Evolutionary conservation across 108 stramenopile genomes (phyloP).

Genomic region (Nannochloropsis granulata): DNA sequence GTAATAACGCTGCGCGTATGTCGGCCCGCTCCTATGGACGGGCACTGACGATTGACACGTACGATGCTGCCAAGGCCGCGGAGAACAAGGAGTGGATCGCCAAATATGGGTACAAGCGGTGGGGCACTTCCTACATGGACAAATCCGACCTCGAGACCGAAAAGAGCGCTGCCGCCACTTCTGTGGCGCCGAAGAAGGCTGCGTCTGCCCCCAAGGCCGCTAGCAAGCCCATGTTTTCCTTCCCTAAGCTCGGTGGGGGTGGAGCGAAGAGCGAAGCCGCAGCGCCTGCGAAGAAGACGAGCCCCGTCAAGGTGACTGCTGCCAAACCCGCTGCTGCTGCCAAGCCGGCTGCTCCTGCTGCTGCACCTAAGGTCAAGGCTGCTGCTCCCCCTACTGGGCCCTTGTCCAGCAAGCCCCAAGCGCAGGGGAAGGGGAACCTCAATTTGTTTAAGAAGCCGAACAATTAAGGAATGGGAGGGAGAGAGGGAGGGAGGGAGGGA

Average conservation of each 20-base stretch:
- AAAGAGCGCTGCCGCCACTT: background rate
- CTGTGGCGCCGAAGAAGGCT: background rate
- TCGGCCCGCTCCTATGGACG: background rate
- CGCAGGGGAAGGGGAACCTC: background rate
- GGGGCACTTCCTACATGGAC: slow-evolving; percentile 27
- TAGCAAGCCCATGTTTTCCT: background rate
- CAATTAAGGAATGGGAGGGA: background rate
- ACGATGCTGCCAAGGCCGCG: background rate
- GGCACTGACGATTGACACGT: background rate
- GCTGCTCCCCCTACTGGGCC: background rate
- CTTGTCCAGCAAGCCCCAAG: background rate
- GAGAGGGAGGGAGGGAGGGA: background rate
- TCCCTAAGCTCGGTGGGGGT: background rate
- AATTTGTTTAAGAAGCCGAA: background rate
- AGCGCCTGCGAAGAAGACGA: background rate
- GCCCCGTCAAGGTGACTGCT: background rate
- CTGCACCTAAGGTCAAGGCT: background rate
- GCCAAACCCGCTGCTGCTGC: background rate
- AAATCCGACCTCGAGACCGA: slow-evolving; percentile 7
- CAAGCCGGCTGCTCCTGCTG: background rate
- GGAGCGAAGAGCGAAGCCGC: background rate
- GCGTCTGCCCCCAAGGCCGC: background rate
- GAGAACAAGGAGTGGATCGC: slow-evolving; percentile 9
- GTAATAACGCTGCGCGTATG: slow-evolving; percentile 27
- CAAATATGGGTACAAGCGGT: slow-evolving; percentile 27